phyloP scores from a whole-genome alignment of 2,329 filamentous ascomycete genomes.

The Orbilia ellipsospora region DNA sequence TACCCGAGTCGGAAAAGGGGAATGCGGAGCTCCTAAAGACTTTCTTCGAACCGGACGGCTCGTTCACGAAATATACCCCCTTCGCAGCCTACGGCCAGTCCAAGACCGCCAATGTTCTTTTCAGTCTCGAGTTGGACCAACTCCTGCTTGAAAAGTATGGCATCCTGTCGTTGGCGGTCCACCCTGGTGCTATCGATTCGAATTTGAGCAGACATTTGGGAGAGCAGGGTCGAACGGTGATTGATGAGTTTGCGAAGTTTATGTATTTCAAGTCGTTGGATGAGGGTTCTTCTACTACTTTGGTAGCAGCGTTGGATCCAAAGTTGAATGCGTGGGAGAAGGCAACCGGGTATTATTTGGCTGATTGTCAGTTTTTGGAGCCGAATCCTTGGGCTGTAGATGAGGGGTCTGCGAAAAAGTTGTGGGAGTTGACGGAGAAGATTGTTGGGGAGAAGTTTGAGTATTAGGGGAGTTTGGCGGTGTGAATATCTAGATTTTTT shows the following conservation, averaged over 20 bases:
- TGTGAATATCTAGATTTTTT: too few relatives aligned
- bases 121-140: constrained; percentile 63
- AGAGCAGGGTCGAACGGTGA: constrained; percentile 6
- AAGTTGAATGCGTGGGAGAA: constrained; percentile 60
- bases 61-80: constrained; percentile 58
- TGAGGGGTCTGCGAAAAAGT: constrained; percentile 62
- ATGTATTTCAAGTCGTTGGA: constrained; percentile 61
- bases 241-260: constrained; percentile 1
- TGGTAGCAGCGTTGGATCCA: constrained; percentile 64
- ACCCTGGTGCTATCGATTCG: constrained; percentile 62
- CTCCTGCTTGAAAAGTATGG: constrained; percentile 60
- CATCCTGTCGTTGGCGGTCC: constrained; percentile 63
- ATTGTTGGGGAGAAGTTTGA: constrained; percentile 63
- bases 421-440: constrained; percentile 66
- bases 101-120: constrained; percentile 68
- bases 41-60: constrained; percentile 22
- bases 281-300: constrained; percentile 63
- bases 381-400: constrained; percentile 60
- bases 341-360: constrained; percentile 30
- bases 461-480: constrained; percentile 8
- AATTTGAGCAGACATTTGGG: constrained; percentile 25
- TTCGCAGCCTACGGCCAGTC: constrained; percentile 67
- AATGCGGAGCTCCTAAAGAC: constrained; percentile 9
- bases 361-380: constrained; percentile 36
- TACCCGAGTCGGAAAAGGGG: constrained; percentile 40